Conservation (phyloP, 2,329 filamentous ascomycete species). For the Phaeophleospora eucalypticola region DNA sequence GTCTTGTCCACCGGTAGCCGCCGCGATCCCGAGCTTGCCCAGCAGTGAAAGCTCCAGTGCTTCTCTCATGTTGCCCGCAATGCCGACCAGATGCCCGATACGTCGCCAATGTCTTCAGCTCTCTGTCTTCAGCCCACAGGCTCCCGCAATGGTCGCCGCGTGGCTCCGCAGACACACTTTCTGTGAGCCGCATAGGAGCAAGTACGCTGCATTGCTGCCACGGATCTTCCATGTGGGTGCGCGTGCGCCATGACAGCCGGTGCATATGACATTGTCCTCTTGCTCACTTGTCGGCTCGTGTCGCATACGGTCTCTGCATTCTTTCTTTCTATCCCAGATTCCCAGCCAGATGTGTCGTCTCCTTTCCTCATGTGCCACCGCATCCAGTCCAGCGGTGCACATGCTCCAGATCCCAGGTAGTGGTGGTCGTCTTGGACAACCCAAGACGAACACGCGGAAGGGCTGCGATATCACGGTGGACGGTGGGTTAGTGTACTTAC, state of each 20-base stretch:
- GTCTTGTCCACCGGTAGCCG: neutral
- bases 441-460: neutral
- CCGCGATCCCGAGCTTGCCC: neutral
- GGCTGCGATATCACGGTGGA: neutral
- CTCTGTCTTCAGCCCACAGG: neutral
- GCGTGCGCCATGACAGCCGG: neutral
- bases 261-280: neutral
- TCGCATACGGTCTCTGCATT: neutral
- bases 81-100: neutral
- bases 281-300: neutral
- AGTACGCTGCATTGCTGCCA: neutral
- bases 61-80: neutral
- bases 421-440: neutral
- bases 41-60: neutral
- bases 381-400: neutral
- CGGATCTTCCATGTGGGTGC: neutral
- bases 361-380: neutral
- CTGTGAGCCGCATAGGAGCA: neutral
- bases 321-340: neutral
- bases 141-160: neutral
- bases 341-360: neutral
- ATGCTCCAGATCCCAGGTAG: neutral
- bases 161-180: neutral
- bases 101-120: neutral
- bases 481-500: neutral